Percentiles rank a stretch among this genome's conserved stretches.
Conservation (phyloP, 768 basidiomycete species). For the Leccinum rimulosum region DNA sequence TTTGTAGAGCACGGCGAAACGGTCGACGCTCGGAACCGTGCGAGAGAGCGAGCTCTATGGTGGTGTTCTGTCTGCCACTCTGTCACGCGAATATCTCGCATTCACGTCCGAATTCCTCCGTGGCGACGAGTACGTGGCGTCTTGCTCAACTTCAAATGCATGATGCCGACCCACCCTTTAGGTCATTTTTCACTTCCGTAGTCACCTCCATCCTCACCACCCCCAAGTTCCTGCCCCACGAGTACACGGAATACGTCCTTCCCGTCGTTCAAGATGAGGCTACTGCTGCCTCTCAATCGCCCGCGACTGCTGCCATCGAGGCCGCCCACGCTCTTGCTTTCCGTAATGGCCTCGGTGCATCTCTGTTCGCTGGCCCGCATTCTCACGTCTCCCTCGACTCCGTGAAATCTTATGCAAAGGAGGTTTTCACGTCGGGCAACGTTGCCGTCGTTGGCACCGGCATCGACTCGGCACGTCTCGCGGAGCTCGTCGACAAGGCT, state of each 20-base stretch:
- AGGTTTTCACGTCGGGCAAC: slow-evolving; percentile 75
- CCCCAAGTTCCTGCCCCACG: slow-evolving; percentile 76
- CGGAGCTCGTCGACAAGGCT: slow-evolving; percentile 68
- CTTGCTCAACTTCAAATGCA: not conserved
- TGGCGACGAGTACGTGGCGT: slow-evolving; percentile 85
- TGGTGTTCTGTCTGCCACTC: slow-evolving; percentile 80
- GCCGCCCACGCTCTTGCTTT: slow-evolving; percentile 88
- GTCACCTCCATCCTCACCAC: slow-evolving; percentile 83
- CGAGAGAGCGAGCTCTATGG: slow-evolving; percentile 94
- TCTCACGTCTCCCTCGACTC: slow-evolving; percentile 60
- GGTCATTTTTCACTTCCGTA: slow-evolving; percentile 86
- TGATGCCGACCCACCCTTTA: slow-evolving; percentile 29
- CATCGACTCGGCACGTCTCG: slow-evolving; percentile 68
- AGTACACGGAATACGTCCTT: slow-evolving; percentile 71
- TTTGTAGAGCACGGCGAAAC: slow-evolving; percentile 74
- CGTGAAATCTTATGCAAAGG: slow-evolving; percentile 69
- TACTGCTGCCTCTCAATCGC: slow-evolving; percentile 53
- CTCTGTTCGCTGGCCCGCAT: slow-evolving; percentile 80
- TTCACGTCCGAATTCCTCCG: slow-evolving; percentile 93
- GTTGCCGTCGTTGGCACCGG: slow-evolving; percentile 87
- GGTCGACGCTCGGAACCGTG: slow-evolving; percentile 86
- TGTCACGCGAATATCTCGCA: slow-evolving; percentile 88
- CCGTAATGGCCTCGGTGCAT: slow-evolving; percentile 89
- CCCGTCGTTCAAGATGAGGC: slow-evolving; percentile 73
- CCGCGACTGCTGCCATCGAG: slow-evolving; percentile 75